Conservation (phyloP, 2,329 filamentous ascomycete genomes). For the Paramyrothecium roridum region DNA sequence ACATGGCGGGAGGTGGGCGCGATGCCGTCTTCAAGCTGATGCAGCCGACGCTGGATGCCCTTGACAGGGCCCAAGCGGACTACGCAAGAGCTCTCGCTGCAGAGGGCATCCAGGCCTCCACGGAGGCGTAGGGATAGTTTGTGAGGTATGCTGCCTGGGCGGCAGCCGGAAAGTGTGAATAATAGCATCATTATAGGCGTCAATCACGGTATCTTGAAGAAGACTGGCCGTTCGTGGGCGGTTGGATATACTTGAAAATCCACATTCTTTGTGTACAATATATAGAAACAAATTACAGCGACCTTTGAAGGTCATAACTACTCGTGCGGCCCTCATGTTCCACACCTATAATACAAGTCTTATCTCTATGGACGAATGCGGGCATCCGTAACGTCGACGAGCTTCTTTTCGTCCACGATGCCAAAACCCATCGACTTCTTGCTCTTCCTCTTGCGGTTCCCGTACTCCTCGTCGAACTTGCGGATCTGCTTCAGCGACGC, state of each 20-base stretch:
- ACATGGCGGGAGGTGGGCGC: slow-evolving; percentile 69
- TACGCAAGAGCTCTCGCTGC: slow-evolving; percentile 71
- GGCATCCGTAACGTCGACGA: slow-evolving; percentile 39
- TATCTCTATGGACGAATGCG: slow-evolving; percentile 30
- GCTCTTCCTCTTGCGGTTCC: slow-evolving; percentile 70
- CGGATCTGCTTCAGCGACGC: slow-evolving; percentile 77
- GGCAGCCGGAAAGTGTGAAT: too few species aligned
- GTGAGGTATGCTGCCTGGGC: neutral
- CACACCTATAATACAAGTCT: neutral
- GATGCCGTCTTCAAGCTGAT: slow-evolving; percentile 75
- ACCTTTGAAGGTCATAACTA: neutral
- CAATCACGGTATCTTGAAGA: too few species aligned
- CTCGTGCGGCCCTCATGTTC: too few species aligned
- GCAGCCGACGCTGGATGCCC: slow-evolving; percentile 66
- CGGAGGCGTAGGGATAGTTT: slow-evolving; percentile 28
- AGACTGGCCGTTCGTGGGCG: too few species aligned
- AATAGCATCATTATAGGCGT: too few species aligned
- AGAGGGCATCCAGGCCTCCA: slow-evolving; percentile 48
- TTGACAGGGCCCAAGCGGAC: slow-evolving; percentile 66
- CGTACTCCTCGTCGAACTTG: slow-evolving; percentile 95
- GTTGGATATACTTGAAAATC: too few species aligned
- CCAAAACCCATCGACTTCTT: slow-evolving; percentile 60
- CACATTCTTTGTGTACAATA: neutral
- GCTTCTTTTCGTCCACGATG: slow-evolving; percentile 32
- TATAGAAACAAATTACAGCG: neutral